These are phyloP conservation scores for Taxawa tesnikishii DNA, from an alignment of 2,329 filamentous ascomycete genomes.

Conservation along the genomic window DNA sequence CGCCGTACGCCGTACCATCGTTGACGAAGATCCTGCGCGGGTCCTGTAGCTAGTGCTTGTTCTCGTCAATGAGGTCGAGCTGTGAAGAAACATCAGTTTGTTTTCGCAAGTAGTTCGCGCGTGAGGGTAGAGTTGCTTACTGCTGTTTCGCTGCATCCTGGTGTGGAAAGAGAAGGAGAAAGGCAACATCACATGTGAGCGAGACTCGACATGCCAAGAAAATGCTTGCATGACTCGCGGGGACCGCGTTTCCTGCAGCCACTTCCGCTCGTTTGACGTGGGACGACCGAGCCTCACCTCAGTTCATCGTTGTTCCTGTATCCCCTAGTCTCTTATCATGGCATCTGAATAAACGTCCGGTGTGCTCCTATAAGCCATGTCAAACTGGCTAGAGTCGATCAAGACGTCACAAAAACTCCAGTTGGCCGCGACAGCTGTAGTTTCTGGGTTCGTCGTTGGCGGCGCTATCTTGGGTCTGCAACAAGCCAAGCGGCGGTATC, in stretches of 20 bases:
- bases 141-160: slow-evolving; percentile 1
- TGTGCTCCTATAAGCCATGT: no score
- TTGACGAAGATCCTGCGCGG: neutral
- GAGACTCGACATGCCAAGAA: no score
- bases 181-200: no score
- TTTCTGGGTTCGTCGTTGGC: slow-evolving; percentile 35
- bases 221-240: no score
- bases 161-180: neutral
- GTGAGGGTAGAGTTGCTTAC: no score
- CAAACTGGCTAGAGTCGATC: slow-evolving; percentile 31
- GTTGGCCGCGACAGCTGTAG: slow-evolving; percentile 57
- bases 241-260: no score
- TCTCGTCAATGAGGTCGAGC: slow-evolving; percentile 8
- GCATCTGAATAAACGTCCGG: no score
- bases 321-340: no score
- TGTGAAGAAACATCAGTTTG: neutral
- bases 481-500: slow-evolving; percentile 40
- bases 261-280: no score
- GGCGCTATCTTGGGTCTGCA: slow-evolving; percentile 46
- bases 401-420: slow-evolving; percentile 41
- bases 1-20: no score
- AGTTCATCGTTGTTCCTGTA: no score
- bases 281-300: no score
- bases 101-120: slow-evolving; percentile 1
- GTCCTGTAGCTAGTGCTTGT: neutral